Evolutionary conservation across 495 filamentous ascomycete genomes (phyloP).

Genomic region (Lepraria neglecta): DNA sequence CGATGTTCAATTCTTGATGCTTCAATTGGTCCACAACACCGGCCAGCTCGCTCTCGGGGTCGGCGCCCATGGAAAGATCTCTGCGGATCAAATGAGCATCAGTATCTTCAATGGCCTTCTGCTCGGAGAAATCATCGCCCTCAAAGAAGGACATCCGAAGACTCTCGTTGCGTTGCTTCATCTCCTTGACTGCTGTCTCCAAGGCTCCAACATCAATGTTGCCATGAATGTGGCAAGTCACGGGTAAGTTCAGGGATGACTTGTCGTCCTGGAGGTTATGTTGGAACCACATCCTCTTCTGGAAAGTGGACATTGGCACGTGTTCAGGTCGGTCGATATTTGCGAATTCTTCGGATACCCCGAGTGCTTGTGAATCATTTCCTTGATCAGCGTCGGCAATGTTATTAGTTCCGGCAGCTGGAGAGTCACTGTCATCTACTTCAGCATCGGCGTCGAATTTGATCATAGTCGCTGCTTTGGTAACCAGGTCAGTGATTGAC

Average conservation of each 20-base stretch:
- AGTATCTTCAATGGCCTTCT: slow-evolving; percentile 21
- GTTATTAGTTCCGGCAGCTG: slow-evolving; percentile 3
- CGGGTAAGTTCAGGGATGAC: slow-evolving; percentile 35
- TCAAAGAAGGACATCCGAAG: slow-evolving; percentile 33
- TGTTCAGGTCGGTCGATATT: slow-evolving; percentile 20
- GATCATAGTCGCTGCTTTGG: slow-evolving; percentile 20
- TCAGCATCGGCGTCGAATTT: slow-evolving; percentile 13
- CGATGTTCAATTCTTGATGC: slow-evolving; percentile 27
- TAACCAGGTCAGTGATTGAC: slow-evolving; percentile 25
- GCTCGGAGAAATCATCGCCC: slow-evolving; percentile 26
- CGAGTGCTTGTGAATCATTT: neutral
- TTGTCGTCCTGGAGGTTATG: slow-evolving; percentile 33
- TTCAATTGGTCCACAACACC: slow-evolving; percentile 16
- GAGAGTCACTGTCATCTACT: neutral
- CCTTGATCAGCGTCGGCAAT: slow-evolving; percentile 13
- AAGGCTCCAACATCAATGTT: slow-evolving; percentile 22
- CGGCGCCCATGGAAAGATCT: slow-evolving; percentile 21
- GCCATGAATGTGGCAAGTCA: slow-evolving; percentile 29
- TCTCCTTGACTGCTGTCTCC: slow-evolving; percentile 26
- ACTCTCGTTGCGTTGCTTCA: slow-evolving; percentile 32
- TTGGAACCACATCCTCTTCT: slow-evolving; percentile 30
- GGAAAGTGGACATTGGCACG: slow-evolving; percentile 32
- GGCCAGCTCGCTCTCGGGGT: slow-evolving; percentile 17
- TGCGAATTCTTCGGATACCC: neutral
- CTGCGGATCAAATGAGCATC: slow-evolving; percentile 19